phyloP scores from a whole-genome alignment of 2,329 filamentous ascomycete species.

The Hypoxylon sp. region DNA sequence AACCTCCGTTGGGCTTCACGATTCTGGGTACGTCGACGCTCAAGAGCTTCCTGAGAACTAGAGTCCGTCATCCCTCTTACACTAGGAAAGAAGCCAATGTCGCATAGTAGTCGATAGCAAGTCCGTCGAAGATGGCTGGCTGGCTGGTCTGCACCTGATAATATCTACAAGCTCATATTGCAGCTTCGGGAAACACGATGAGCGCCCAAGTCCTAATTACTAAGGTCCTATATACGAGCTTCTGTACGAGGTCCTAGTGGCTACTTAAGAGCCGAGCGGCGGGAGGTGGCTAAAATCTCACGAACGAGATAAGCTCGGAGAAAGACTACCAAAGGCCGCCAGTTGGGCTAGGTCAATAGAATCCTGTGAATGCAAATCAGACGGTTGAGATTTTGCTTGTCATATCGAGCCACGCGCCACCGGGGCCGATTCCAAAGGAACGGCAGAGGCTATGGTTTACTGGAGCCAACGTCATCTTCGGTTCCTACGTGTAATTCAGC shows the following conservation, averaged over 20 bases:
- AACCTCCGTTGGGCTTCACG: conserved; percentile 45
- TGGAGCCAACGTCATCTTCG: conserved; percentile 9
- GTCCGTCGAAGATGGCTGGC: not conserved
- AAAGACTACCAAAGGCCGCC: not conserved
- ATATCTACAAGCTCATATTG: conserved; percentile 11
- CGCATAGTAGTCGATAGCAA: not conserved
- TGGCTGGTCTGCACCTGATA: not conserved
- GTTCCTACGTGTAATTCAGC: conserved; percentile 1
- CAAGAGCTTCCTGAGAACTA: conserved; percentile 13
- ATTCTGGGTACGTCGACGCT: conserved; percentile 42
- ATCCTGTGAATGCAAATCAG: conserved; percentile 15
- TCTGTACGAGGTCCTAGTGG: conserved; percentile 4
- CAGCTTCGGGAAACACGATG: not conserved
- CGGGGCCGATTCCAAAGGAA: conserved; percentile 5
- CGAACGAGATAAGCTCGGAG: conserved; percentile 14
- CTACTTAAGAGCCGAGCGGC: not conserved
- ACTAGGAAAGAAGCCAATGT: not conserved
- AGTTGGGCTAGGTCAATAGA: conserved; percentile 1
- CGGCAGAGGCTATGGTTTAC: conserved; percentile 3
- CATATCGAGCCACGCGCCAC: conserved; percentile 3
- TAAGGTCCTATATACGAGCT: conserved; percentile 4
- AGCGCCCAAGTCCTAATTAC: not conserved
- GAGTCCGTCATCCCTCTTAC: conserved; percentile 16
- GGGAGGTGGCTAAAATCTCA: conserved; percentile 18
- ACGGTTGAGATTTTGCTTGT: not conserved